Evolutionary conservation across 2,329 filamentous ascomycete genomes (phyloP), one percentile per base, ranked within the genome.

Genomic region (Dothideomycetidae sp.): DNA sequence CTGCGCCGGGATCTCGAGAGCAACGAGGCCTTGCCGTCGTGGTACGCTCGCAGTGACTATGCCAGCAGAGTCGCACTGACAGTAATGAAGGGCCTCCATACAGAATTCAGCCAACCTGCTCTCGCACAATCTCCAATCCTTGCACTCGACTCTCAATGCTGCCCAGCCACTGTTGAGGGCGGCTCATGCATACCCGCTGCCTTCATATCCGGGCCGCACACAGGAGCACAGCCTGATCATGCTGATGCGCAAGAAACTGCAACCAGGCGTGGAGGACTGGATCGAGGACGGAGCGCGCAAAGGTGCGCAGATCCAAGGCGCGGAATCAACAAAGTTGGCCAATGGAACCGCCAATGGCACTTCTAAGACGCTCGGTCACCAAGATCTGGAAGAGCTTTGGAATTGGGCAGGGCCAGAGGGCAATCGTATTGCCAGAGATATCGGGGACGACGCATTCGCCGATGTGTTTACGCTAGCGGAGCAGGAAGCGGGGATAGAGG

Each of bases 161-260:
- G 71, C 86, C 50, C 62, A 70, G 29, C 69, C 77, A 29, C 68
- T 84, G 31, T 74, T 92, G 44, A 68, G 68, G 40, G 73, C 74
- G 38, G 68, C 83, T 36, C 78, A 81, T 45, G 71, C 81, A 14
- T 83, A 81, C 52, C 84, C 84, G 0, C 74, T 77, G 10, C 80
- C 82, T 2, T 75, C 76, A 12, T 54, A 90, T 73, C 58, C 84
- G 74, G 56, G 53, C 13, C 3, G 78, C 73, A 26, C 76, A 70
- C 48, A 77, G 70, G 53, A 58, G 54, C 60, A 54, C 1, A 50
- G 53, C 33, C 66, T 82, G 3, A 67, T 88, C 1, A 72, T 78
- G 48, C 65, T 93, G 2, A 64, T 92, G 19, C 77, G 83, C 28
- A 92, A 90, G 59, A 90, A 90, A 54, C 68, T 85, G 33, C 83